Evolutionary conservation across 495 filamentous ascomycete genomes (phyloP), one percentile per base, ranked within the genome.

Genomic region (Friedmanniomyces endolithicus): DNA sequence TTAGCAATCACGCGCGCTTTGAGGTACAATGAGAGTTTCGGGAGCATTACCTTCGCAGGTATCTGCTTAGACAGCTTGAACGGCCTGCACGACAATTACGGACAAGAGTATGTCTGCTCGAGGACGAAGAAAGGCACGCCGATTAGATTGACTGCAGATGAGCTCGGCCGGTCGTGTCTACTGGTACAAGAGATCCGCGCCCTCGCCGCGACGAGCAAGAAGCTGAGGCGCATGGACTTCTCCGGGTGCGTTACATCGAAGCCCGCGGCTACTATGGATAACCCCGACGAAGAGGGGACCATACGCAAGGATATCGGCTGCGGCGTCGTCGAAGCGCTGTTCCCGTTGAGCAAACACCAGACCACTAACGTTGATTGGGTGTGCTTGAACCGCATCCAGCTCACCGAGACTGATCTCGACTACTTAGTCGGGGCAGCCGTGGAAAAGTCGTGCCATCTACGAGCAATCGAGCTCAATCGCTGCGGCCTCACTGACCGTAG

Each of bases 1-100:
- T 72, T 98, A 37, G 88, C 92, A 1, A 78, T 96, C 23, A 78
- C 95, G 74, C 79, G 90, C 19, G 79, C 92, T 6, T 70, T 98
- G 47, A 79, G 92, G 34, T 98, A 94, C 70, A 96, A 96, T 62
- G 88, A 95, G 65, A 85, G 80, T 14, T 96, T 96, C 67, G 76
- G 75, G 49, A 84, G 87, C 1, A 78, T 98, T 35, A 95, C 88
- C 0, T 95, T 96, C 66, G 71, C 75, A 14, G 80, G 83, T 25
- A 78, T 94, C 46, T 80, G 76, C 56, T 74, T 98, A 11, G 83
- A 88, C 57, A 61, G 68, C 33, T 65, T 90, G 24, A 82, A 86
- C 58, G 75, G 76, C 8, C 59, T 83, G 19, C 67, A 71, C 46
- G 86, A 90, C 65, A 31, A 63, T 4, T 72, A 79, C 61, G 86